A percentile compares a stretch with the other conserved stretches of the same genome.
These are phyloP conservation scores for Cokeromyces recurvatus DNA, from an alignment of 371 early-diverging fungal genomes.

Conservation along the genomic window DNA sequence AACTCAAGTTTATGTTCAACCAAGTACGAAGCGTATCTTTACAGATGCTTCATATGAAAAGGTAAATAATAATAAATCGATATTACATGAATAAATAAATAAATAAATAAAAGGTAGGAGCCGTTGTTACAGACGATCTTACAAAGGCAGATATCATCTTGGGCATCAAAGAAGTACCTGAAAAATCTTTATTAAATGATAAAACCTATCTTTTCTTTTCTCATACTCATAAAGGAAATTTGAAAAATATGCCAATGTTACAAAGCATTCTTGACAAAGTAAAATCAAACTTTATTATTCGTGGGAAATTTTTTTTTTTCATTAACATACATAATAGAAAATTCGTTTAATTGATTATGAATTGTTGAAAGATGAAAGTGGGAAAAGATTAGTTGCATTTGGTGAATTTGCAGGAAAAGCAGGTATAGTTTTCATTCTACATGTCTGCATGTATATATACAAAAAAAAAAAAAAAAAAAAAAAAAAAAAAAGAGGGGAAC, in stretches of 20 bases:
- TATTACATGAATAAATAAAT: neutral
- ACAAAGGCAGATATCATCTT: conserved; percentile 86
- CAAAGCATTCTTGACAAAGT: conserved; percentile 85
- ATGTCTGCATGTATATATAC: neutral
- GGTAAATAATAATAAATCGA: conserved; percentile 33
- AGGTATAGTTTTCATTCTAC: conserved; percentile 45
- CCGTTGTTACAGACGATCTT: conserved; percentile 83
- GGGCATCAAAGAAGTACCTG: conserved; percentile 97
- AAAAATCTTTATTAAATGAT: conserved; percentile 67
- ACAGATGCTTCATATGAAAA: conserved; percentile 74
- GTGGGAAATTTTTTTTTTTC: conserved; percentile 10
- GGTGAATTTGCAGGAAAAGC: conserved; percentile 94
- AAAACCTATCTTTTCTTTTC: conserved; percentile 95
- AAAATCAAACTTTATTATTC: conserved; percentile 5
- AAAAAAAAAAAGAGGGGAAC: neutral
- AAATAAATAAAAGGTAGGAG: conserved; percentile 67
- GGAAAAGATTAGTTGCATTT: conserved; percentile 86
- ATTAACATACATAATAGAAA: conserved; percentile 43
- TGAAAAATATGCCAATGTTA: conserved; percentile 90
- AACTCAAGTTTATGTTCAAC: conserved; percentile 83
- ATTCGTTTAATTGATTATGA: conserved; percentile 95
- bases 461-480: neutral
- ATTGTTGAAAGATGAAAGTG: conserved; percentile 76
- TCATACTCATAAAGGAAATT: conserved; percentile 96
- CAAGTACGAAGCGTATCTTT: conserved; percentile 88